These are phyloP conservation scores for Dacryopinax primogenitus DNA, from an alignment of 768 basidiomycete genomes.

Conservation along the genomic window DNA sequence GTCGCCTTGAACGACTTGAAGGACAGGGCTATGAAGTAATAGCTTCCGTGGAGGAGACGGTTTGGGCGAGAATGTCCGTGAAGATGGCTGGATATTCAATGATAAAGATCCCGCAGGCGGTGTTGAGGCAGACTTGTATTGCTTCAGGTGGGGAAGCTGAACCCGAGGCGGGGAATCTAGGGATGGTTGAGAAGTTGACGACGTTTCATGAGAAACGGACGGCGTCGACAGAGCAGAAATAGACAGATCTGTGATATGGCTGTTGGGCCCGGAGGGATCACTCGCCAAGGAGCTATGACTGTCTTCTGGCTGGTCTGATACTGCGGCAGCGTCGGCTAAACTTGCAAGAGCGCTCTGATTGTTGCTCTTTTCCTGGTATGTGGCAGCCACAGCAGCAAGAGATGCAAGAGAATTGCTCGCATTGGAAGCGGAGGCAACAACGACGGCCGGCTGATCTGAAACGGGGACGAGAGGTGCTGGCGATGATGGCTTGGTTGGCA, in stretches of 20 bases:
- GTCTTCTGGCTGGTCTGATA: neutral
- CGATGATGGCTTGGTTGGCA: no score
- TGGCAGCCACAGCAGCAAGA: constrained; percentile 8
- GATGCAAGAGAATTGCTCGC: constrained; percentile 6
- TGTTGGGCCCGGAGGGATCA: constrained; percentile 1
- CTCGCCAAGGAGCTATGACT: neutral
- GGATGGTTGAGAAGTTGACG: constrained; percentile 4
- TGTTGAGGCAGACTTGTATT: neutral
- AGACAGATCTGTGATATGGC: neutral
- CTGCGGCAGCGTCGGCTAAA: neutral
- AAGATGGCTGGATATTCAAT: constrained; percentile 51
- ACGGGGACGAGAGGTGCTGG: constrained; percentile 56
- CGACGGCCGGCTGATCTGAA: neutral
- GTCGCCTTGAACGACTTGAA: constrained; percentile 88
- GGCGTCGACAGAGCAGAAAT: constrained; percentile 9
- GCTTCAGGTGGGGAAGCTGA: neutral
- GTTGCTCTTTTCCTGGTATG: constrained; percentile 4
- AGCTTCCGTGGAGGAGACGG: constrained; percentile 62
- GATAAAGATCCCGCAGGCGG: constrained; percentile 53
- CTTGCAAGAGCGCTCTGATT: neutral
- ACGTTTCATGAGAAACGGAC: neutral
- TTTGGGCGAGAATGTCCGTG: constrained; percentile 55
- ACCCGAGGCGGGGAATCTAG: neutral
- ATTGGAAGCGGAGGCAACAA: neutral
- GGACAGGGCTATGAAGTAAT: constrained; percentile 67